These are phyloP conservation scores for Silybum marianum DNA, from an alignment of 129 eudicot genomes.

Conservation along the genomic window DNA sequence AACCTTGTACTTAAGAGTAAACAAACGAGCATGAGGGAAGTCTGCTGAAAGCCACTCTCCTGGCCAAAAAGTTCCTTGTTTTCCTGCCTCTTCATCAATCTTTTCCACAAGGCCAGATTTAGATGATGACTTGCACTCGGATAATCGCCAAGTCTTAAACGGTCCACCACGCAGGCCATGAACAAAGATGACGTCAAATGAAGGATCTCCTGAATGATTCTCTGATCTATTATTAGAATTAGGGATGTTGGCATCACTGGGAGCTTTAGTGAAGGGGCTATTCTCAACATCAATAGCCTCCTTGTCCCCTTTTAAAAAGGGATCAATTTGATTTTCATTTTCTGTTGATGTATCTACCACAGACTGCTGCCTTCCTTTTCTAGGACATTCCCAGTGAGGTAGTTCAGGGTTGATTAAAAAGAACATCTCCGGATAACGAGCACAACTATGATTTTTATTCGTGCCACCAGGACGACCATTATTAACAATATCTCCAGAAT, in stretches of 20 bases:
- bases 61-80: slow-evolving; percentile 95
- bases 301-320: slow-evolving; percentile 18
- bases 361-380: slow-evolving; percentile 24
- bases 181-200: slow-evolving; percentile 81
- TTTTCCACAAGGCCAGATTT: slow-evolving; percentile 98
- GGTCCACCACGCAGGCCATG: slow-evolving; percentile 99
- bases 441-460: slow-evolving; percentile 40
- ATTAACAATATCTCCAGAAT: slow-evolving; percentile 31
- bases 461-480: slow-evolving; percentile 30
- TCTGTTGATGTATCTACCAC: slow-evolving; percentile 4
- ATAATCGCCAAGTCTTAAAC: slow-evolving; percentile 89
- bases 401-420: slow-evolving; percentile 77
- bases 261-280: not conserved
- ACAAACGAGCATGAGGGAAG: slow-evolving; percentile 91
- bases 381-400: slow-evolving; percentile 81
- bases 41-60: slow-evolving; percentile 98
- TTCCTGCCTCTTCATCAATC: slow-evolving; percentile 98
- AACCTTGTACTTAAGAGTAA: slow-evolving; percentile 97
- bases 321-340: slow-evolving; percentile 24
- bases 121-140: slow-evolving; percentile 88
- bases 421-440: slow-evolving; percentile 81
- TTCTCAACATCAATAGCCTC: slow-evolving; percentile 37
- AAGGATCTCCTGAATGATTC: slow-evolving; percentile 43
- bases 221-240: slow-evolving; percentile 30
- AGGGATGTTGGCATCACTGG: slow-evolving; percentile 26